Evolutionary conservation across 495 filamentous ascomycete genomes (phyloP).

Genomic region (Acidomyces sp.): DNA sequence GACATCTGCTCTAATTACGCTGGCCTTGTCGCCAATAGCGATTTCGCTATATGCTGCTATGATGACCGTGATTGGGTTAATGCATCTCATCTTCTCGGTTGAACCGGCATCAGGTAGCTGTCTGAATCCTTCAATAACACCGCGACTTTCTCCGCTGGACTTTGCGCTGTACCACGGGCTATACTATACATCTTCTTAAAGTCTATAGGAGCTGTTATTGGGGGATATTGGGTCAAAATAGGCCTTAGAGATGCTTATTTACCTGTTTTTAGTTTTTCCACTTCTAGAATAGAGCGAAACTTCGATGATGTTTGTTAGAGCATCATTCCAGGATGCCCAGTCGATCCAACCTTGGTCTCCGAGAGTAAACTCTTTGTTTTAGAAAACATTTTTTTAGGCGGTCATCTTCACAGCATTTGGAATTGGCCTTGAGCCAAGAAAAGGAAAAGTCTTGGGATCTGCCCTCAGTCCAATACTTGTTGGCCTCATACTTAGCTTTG

Average conservation of each 20-base stretch:
- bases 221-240: slow-evolving; percentile 9
- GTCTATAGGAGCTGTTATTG: slow-evolving; percentile 10
- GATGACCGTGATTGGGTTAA: slow-evolving; percentile 11
- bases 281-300: neutral
- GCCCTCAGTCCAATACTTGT: slow-evolving; percentile 12
- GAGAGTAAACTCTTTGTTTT: slow-evolving; percentile 12
- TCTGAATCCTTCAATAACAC: slow-evolving; percentile 19
- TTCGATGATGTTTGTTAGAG: neutral
- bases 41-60: slow-evolving; percentile 8
- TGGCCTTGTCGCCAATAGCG: neutral
- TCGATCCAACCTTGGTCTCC: slow-evolving; percentile 11
- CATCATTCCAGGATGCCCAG: slow-evolving; percentile 14
- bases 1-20: slow-evolving; percentile 5
- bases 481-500: slow-evolving; percentile 6
- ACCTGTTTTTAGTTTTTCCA: neutral
- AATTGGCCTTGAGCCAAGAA: slow-evolving; percentile 15
- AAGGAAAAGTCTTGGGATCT: slow-evolving; percentile 13
- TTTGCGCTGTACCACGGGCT: slow-evolving; percentile 10
- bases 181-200: slow-evolving; percentile 15
- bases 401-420: slow-evolving; percentile 18
- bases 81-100: slow-evolving; percentile 14
- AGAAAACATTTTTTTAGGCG: slow-evolving; percentile 14
- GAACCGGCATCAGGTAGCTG: slow-evolving; percentile 15
- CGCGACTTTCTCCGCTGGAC: slow-evolving; percentile 15
- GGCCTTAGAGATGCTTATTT: slow-evolving; percentile 11